A percentile compares a stretch with the other conserved stretches of the same genome.
Evolutionary conservation across 306 rosid species (phyloP).

Genomic region (Coriaria nepalensis): DNA sequence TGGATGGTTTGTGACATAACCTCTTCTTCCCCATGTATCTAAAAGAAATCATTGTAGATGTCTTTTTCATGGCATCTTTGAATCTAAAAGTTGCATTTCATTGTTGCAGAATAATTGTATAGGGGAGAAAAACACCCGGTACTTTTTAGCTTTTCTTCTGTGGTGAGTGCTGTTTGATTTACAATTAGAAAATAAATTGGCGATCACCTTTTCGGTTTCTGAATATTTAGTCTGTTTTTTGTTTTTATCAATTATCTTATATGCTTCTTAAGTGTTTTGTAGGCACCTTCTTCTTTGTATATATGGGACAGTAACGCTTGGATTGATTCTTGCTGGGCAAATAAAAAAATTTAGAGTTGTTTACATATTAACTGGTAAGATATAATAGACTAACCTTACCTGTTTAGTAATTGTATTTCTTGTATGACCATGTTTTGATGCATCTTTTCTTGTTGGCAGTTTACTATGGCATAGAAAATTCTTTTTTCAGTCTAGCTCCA

Average conservation of each 20-base stretch:
- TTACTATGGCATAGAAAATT: conserved; percentile 68
- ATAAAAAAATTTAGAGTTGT: conserved; percentile 49
- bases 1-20: conserved; percentile 59
- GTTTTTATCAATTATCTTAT: conserved; percentile 1
- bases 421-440: not conserved
- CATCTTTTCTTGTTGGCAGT: conserved; percentile 35
- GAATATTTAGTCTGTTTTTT: no score
- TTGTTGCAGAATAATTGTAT: conserved; percentile 83
- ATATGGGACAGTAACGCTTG: conserved; percentile 63
- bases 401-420: conserved; percentile 10
- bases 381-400: no score
- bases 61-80: conserved; percentile 10
- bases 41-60: conserved; percentile 4
- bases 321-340: conserved; percentile 68
- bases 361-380: conserved; percentile 62
- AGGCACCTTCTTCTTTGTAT: conserved; percentile 88
- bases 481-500: conserved; percentile 58
- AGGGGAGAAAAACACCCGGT: conserved; percentile 78
- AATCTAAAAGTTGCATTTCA: conserved; percentile 15
- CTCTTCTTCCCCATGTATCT: conserved; percentile 5
- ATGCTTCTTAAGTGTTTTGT: conserved; percentile 20
- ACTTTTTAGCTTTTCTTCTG: conserved; percentile 81
- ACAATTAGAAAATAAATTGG: not conserved
- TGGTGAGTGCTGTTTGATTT: conserved; percentile 54
- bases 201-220: no score